Conservation (phyloP, 2,329 filamentous ascomycete species). For the Thermothelomyces thermophilus region DNA sequence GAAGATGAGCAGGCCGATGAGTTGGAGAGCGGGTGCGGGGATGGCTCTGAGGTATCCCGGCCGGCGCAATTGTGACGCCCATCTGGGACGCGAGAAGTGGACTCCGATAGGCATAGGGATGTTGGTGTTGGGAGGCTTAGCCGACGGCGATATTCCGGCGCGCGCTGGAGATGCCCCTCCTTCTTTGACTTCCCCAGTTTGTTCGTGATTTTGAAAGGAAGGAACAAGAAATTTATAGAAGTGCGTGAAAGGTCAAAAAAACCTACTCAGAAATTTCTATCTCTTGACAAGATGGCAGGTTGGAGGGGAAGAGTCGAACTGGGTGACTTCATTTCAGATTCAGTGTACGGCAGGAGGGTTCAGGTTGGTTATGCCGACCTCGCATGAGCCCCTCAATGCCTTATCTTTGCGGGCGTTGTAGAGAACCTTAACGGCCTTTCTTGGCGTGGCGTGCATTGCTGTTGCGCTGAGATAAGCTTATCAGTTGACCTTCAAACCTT, state of each 20-base stretch:
- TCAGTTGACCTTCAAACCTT: neutral
- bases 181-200: too few species aligned
- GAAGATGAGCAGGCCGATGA: slow-evolving; percentile 45
- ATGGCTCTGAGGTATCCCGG: slow-evolving; percentile 27
- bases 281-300: too few species aligned
- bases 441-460: slow-evolving; percentile 1
- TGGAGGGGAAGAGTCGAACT: neutral
- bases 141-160: neutral
- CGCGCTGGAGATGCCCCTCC: neutral
- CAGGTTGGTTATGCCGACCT: neutral
- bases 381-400: neutral
- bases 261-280: too few species aligned
- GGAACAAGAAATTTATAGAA: too few species aligned
- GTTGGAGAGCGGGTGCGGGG: slow-evolving; percentile 34
- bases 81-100: slow-evolving; percentile 6
- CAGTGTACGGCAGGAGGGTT: neutral
- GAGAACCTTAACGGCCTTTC: neutral
- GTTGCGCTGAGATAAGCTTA: slow-evolving; percentile 10
- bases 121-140: neutral
- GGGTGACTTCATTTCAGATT: slow-evolving; percentile 3
- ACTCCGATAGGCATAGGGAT: slow-evolving; percentile 13
- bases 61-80: slow-evolving; percentile 19
- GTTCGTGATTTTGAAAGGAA: too few species aligned
- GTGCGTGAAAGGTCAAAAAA: too few species aligned
- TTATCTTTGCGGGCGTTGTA: neutral